phyloP scores from a whole-genome alignment of 257 asterid species.

The Nicotiana tomentosiformis region DNA sequence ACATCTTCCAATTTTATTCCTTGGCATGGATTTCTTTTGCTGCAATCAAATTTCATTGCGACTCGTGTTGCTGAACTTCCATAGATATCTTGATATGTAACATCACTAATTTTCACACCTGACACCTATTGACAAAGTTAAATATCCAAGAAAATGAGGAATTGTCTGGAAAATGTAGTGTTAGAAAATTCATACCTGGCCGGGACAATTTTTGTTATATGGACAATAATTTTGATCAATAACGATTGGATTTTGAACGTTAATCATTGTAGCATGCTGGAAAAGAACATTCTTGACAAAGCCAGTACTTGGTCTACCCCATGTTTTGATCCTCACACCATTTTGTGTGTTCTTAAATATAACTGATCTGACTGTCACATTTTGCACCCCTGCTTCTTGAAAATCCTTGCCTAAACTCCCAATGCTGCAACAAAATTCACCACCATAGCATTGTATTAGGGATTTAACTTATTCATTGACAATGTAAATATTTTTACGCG shows the following conservation, averaged over 20 bases:
- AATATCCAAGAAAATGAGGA: too few species aligned
- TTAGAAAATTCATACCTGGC: not conserved
- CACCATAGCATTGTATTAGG: not conserved
- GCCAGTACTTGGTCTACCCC: constrained; percentile 9
- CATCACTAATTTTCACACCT: constrained; percentile 3
- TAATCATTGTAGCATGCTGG: constrained; percentile 5
- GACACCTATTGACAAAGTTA: not conserved
- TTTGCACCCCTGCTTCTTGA: not conserved
- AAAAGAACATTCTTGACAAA: not conserved
- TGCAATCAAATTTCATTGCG: constrained; percentile 8
- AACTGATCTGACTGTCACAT: constrained; percentile 4
- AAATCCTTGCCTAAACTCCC: constrained; percentile 3
- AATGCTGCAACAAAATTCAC: not conserved
- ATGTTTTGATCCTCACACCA: constrained; percentile 7
- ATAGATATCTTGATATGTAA: not conserved
- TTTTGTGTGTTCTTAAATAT: not conserved
- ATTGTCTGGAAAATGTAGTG: too few species aligned
- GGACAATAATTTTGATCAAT: constrained; percentile 6
- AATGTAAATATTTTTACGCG: not conserved
- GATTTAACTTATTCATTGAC: not conserved
- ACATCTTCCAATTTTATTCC: not conserved
- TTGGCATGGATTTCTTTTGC: not conserved
- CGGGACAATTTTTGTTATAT: not conserved
- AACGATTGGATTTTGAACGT: not conserved
- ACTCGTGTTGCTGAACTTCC: constrained; percentile 9